Evolutionary conservation across 768 basidiomycete genomes (phyloP).

Genomic region (Mrakia gelida): DNA sequence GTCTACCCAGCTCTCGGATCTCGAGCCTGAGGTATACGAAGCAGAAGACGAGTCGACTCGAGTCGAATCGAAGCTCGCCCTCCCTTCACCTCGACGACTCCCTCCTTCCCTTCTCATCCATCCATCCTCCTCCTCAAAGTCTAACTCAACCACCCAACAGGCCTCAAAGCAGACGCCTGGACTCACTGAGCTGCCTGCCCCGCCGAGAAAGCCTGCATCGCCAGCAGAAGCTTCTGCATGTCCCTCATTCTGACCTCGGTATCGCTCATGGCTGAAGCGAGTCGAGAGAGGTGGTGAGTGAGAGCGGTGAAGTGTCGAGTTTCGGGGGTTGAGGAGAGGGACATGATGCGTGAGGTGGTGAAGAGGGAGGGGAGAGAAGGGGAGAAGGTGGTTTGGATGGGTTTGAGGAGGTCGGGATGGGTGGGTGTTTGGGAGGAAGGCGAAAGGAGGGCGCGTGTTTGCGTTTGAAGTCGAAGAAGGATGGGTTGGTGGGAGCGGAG

Average conservation of each 20-base stretch:
- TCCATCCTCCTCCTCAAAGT: neutral
- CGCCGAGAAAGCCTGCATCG: slow-evolving; percentile 25
- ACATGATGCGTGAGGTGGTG: neutral
- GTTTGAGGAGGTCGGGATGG: neutral
- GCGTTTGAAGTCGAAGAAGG: neutral
- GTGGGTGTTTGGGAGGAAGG: neutral
- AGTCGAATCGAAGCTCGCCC: neutral
- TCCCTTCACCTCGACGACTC: neutral
- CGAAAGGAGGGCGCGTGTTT: neutral
- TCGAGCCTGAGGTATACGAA: too few relatives aligned
- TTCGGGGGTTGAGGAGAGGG: slow-evolving; percentile 21
- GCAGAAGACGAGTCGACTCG: neutral
- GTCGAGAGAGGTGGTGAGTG: slow-evolving; percentile 20
- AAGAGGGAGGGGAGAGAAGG: neutral
- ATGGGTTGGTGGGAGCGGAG: neutral
- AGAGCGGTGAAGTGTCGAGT: slow-evolving; percentile 29
- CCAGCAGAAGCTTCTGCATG: slow-evolving; percentile 15
- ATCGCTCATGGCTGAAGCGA: slow-evolving; percentile 12
- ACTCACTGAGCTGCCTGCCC: slow-evolving; percentile 29
- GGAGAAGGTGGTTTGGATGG: neutral
- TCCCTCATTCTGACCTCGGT: slow-evolving; percentile 25
- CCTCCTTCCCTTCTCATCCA: neutral
- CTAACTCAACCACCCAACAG: neutral
- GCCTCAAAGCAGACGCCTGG: neutral
- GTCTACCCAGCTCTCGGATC: too few relatives aligned